Base-by-base conservation (phyloP, 2,329 filamentous ascomycete species). In the Orbilia ellipsospora region DNA sequence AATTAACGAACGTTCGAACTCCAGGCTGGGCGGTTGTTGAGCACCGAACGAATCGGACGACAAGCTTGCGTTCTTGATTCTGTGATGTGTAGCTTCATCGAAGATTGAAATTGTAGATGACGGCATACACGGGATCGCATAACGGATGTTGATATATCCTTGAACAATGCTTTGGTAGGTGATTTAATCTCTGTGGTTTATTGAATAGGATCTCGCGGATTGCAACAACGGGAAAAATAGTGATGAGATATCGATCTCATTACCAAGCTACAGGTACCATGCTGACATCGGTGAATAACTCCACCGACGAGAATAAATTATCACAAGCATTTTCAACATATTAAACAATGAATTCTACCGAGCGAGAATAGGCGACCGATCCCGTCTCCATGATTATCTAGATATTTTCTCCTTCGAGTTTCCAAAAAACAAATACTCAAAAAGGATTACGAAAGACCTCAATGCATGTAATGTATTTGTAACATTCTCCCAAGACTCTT, bases 311-410 rank as follows among this genome's bases (percentile, higher is more conserved):
- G 10, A 23, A 4, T 13, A 52, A 12, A 52, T 3, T 12, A 52
- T 18, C 45, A 18, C 48, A 52, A 52, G 48, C 48, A 20, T 13
- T 18, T 20, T 8, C 16, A 1, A n/a, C 3, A 20, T 13, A 13
- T 52, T n/a, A 66, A 31, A n/a, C 36, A 50, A 63, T 55, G 36
- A 20, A 50, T 64, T 60, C 64, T 55, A 65, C 57, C 72, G 60
- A 64, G 64, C 72, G 72, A 75, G 60, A 63, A 55, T 69, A 69
- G 59, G 64, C 31, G 31, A 36, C 31, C 64, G 72, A 75, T 75
- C 52, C 60, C 60, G 67, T 40, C 36, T 40, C 52, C n/a, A 54
- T 23, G 15, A 12, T 1, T 6, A 36, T 7, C 31, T 36, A 7
- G 6, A 36, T 10, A 36, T 36, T 10, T 10, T 36, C 31, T 7